These are phyloP conservation scores for Cryptosporidium ryanae DNA, from an alignment of 169 alveolate species.

Conservation along the genomic window DNA sequence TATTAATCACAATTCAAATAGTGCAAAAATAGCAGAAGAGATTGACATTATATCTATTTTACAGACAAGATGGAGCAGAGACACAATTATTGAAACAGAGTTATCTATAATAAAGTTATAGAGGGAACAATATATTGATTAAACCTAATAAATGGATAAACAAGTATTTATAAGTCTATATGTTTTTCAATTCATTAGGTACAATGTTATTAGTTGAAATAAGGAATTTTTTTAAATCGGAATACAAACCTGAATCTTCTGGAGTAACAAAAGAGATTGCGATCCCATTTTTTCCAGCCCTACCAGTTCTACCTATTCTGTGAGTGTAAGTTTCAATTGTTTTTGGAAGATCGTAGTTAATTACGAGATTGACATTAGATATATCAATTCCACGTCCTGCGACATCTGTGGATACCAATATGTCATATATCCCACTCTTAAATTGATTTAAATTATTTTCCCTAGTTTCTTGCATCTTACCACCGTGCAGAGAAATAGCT, in stretches of 20 bases:
- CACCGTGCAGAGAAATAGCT: slow-evolving; percentile 91
- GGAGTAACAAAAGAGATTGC: slow-evolving; percentile 94
- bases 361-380: slow-evolving; percentile 93
- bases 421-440: slow-evolving; percentile 90
- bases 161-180: neutral
- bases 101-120: neutral
- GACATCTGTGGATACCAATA: slow-evolving; percentile 98
- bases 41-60: slow-evolving; percentile 26
- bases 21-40: slow-evolving; percentile 12
- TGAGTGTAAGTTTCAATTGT: slow-evolving; percentile 93
- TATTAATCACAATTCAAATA: neutral
- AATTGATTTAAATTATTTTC: slow-evolving; percentile 92
- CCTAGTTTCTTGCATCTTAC: slow-evolving; percentile 92
- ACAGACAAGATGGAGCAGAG: slow-evolving; percentile 68
- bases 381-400: slow-evolving; percentile 98
- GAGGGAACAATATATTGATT: no score
- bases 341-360: slow-evolving; percentile 98
- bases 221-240: slow-evolving; percentile 91
- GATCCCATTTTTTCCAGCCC: slow-evolving; percentile 97
- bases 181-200: slow-evolving; percentile 87
- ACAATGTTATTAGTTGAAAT: slow-evolving; percentile 89
- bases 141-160: neutral
- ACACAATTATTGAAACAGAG: slow-evolving; percentile 15
- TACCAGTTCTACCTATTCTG: slow-evolving; percentile 96
- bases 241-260: slow-evolving; percentile 90